Conservation (phyloP, 345 rosid species). For the Rhodomyrtus tomentosa region DNA sequence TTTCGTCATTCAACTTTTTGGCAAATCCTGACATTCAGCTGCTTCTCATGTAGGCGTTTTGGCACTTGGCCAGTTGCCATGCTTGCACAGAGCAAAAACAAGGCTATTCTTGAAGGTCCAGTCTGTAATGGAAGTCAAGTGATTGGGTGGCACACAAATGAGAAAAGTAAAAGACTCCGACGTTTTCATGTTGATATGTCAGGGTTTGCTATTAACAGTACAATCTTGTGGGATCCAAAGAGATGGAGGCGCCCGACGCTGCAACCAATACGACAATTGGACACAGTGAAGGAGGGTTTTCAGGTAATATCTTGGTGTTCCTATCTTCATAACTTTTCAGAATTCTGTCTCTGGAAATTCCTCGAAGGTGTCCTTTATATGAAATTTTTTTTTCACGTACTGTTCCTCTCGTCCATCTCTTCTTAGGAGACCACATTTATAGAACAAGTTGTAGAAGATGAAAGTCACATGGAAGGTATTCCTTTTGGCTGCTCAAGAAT, state of each 20-base stretch:
- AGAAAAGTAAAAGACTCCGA: constrained; percentile 72
- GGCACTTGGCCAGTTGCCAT: constrained; percentile 89
- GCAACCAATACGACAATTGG: constrained; percentile 62
- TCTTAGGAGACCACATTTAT: constrained; percentile 82
- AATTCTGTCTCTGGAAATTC: neutral
- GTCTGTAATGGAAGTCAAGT: constrained; percentile 37
- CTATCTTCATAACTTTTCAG: neutral
- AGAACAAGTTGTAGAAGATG: constrained; percentile 86
- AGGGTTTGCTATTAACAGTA: constrained; percentile 92
- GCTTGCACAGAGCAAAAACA: constrained; percentile 33
- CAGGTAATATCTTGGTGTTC: constrained; percentile 35
- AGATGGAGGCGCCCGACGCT: constrained; percentile 50
- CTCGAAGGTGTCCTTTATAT: neutral
- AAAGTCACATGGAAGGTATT: constrained; percentile 79
- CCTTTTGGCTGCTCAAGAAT: constrained; percentile 64
- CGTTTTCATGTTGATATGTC: constrained; percentile 97
- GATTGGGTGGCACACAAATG: constrained; percentile 95
- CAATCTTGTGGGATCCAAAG: constrained; percentile 85
- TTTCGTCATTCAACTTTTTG: neutral
- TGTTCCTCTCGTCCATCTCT: neutral
- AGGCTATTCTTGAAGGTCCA: constrained; percentile 31
- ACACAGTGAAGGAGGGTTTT: constrained; percentile 81
- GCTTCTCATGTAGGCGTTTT: constrained; percentile 45
- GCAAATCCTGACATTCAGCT: neutral
- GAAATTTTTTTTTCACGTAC: neutral